Percentiles rank a stretch among this genome's conserved stretches.
phyloP scores from a whole-genome alignment of 768 basidiomycete genomes.

The Amanita fuliginea region DNA sequence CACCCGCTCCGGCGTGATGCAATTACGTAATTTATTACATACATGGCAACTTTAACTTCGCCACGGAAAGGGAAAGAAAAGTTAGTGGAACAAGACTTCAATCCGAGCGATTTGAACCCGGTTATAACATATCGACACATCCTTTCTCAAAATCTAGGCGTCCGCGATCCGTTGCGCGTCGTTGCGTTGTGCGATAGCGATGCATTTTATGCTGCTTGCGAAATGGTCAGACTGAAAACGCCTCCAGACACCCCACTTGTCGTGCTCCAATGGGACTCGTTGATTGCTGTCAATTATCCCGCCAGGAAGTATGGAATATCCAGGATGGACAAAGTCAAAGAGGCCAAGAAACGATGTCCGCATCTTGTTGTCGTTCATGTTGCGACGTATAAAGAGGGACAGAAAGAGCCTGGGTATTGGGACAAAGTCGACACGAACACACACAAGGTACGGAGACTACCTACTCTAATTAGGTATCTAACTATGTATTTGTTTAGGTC shows the following conservation, averaged over 20 bases:
- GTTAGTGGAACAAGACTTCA: conserved; percentile 34
- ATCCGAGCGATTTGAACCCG: conserved; percentile 42
- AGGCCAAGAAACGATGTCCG: conserved; percentile 82
- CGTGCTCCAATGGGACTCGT: conserved; percentile 77
- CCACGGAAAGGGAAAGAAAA: conserved; percentile 53
- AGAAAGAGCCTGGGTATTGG: conserved; percentile 83
- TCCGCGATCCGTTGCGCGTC: conserved; percentile 68
- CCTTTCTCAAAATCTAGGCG: conserved; percentile 54
- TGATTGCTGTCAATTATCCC: conserved; percentile 95
- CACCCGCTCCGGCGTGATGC: too few species aligned
- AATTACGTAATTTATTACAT: too few species aligned
- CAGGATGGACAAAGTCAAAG: conserved; percentile 74
- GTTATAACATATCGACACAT: conserved; percentile 74
- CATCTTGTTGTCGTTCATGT: conserved; percentile 82
- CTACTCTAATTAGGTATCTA: background rate
- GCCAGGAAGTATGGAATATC: conserved; percentile 90
- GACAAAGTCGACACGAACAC: conserved; percentile 80
- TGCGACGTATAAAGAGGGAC: conserved; percentile 88
- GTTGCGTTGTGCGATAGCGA: conserved; percentile 88
- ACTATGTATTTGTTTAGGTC: conserved; percentile 38
- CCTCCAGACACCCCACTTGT: conserved; percentile 56
- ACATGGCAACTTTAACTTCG: background rate
- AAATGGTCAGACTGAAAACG: conserved; percentile 69
- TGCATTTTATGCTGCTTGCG: conserved; percentile 80
- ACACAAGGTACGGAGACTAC: conserved; percentile 63